A percentile compares a stretch with the other conserved stretches of the same genome.
Evolutionary conservation across 2,329 filamentous ascomycete species (phyloP).

Genomic region (Cladosporium oxysporum): DNA sequence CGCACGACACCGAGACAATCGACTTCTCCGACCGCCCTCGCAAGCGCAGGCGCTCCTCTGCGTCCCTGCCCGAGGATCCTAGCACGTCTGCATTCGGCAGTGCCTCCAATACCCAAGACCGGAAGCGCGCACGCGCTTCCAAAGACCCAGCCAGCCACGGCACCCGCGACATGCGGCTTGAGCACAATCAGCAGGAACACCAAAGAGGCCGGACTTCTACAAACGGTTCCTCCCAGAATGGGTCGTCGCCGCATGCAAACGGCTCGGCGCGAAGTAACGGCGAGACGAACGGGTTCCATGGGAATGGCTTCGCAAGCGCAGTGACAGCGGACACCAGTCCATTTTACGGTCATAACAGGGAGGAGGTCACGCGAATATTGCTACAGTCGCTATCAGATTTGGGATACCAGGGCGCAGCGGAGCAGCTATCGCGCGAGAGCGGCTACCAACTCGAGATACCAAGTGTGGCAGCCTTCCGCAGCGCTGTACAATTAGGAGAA

Average conservation of each 20-base stretch:
- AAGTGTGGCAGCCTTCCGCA: conserved; percentile 81
- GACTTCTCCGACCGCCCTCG: conserved; percentile 32
- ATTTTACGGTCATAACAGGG: conserved; percentile 84
- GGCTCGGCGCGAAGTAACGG: conserved; percentile 38
- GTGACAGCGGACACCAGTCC: conserved; percentile 37
- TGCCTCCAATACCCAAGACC: conserved; percentile 37
- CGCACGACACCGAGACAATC: conserved; percentile 24
- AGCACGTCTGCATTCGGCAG: conserved; percentile 28
- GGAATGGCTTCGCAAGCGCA: conserved; percentile 37
- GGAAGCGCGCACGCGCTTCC: conserved; percentile 46
- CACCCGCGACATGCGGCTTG: conserved; percentile 44
- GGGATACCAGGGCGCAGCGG: conserved; percentile 78
- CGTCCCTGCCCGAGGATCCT: conserved; percentile 28
- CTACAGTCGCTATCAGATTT: conserved; percentile 89
- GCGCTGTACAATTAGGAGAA: conserved; percentile 73
- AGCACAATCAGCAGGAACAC: conserved; percentile 42
- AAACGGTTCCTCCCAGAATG: conserved; percentile 39
- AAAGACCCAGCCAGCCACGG: conserved; percentile 29
- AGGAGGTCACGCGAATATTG: conserved; percentile 88
- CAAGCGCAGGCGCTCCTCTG: conserved; percentile 35
- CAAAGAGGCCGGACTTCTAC: conserved; percentile 39
- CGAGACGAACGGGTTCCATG: conserved; percentile 45
- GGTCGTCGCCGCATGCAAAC: conserved; percentile 42
- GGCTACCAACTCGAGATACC: conserved; percentile 84
- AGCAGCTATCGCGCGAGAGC: conserved; percentile 74